These are phyloP conservation scores for Periconia macrospinosa DNA, from an alignment of 2,329 filamentous ascomycete species.

Conservation along the genomic window DNA sequence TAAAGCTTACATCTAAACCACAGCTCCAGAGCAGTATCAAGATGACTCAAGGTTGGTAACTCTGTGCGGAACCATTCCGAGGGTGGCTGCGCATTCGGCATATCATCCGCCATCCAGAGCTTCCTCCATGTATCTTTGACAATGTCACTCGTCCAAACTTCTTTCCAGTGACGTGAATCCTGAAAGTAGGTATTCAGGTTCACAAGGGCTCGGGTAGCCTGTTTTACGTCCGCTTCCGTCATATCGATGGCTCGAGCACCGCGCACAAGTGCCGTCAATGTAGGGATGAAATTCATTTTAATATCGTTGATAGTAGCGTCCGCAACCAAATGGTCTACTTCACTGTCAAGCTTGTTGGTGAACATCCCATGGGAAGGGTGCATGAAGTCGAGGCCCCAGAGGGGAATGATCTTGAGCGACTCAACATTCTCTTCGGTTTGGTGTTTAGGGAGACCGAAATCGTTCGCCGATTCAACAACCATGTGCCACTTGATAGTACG, in stretches of 20 bases:
- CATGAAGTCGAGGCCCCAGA: conserved; percentile 48
- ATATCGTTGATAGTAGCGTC: conserved; percentile 42
- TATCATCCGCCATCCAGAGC: conserved; percentile 49
- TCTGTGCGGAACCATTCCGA: conserved; percentile 52
- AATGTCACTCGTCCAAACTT: conserved; percentile 50
- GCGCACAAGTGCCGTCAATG: conserved; percentile 43
- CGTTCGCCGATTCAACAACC: conserved; percentile 47
- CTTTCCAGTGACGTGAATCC: conserved; percentile 49
- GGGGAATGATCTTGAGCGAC: conserved; percentile 45
- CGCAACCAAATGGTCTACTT: conserved; percentile 40
- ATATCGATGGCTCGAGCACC: conserved; percentile 44
- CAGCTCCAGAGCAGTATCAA: conserved; percentile 50
- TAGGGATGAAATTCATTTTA: conserved; percentile 44
- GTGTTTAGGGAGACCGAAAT: conserved; percentile 47
- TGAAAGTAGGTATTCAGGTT: conserved; percentile 51
- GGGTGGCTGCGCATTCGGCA: conserved; percentile 45
- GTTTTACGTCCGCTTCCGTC: conserved; percentile 42
- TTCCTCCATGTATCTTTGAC: conserved; percentile 52
- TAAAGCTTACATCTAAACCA: conserved; percentile 47
- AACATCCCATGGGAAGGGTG: conserved; percentile 47
- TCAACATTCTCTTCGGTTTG: conserved; percentile 49
- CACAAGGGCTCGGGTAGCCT: conserved; percentile 45
- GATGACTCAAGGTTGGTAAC: conserved; percentile 49
- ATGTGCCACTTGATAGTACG: conserved; percentile 48
- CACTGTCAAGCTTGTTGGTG: conserved; percentile 45